These are phyloP conservation scores for Quercus alba DNA, from an alignment of 306 rosid species.

Conservation along the genomic window DNA sequence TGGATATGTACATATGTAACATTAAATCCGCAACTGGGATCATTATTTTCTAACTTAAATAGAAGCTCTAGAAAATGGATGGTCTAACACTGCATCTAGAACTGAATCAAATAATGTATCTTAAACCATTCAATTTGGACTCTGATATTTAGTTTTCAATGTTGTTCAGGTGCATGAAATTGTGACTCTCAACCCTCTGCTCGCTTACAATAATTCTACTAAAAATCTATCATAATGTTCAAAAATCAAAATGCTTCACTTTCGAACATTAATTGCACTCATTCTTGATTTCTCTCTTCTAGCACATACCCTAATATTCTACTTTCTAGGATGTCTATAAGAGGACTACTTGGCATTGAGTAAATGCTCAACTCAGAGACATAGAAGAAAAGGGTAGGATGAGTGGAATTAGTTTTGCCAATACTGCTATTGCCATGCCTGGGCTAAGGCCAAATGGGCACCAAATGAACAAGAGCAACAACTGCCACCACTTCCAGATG, in stretches of 20 bases:
- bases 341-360: slow-evolving; percentile 8
- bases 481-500: slow-evolving; percentile 23
- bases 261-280: slow-evolving; percentile 4
- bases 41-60: not conserved
- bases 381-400: not conserved
- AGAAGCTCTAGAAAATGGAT: not conserved
- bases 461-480: slow-evolving; percentile 11
- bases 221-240: not conserved
- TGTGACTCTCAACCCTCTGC: not conserved
- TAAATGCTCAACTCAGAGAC: not conserved
- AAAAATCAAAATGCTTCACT: slow-evolving; percentile 10
- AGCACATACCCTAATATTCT: slow-evolving; percentile 20
- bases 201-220: too few relatives aligned
- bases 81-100: not conserved
- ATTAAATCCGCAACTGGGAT: not conserved
- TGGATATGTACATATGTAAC: not conserved
- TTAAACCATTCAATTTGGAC: not conserved
- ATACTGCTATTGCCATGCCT: not conserved
- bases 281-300: not conserved
- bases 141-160: not conserved
- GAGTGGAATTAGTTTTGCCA: slow-evolving; percentile 17
- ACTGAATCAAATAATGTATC: not conserved
- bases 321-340: slow-evolving; percentile 13
- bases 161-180: not conserved
- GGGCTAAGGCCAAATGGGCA: not conserved